These are phyloP conservation scores for Papilionanthe hybrid DNA, from an alignment of 116 monocot genomes.

Conservation along the genomic window DNA sequence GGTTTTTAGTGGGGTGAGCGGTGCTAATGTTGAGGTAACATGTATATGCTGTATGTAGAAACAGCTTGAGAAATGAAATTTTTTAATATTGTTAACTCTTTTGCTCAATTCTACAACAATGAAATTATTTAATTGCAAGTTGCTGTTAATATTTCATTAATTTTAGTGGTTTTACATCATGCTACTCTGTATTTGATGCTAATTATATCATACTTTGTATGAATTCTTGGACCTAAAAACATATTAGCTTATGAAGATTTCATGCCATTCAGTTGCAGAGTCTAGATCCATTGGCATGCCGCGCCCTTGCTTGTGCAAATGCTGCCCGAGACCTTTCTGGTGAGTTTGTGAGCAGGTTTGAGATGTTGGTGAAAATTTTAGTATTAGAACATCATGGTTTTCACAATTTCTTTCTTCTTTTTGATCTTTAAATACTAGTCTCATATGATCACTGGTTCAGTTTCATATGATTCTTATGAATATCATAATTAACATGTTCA, in stretches of 20 bases:
- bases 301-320: constrained; percentile 61
- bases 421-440: not conserved
- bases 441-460: not conserved
- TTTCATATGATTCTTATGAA: not conserved
- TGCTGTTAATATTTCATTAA: not conserved
- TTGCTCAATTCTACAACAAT: not conserved
- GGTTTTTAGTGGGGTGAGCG: constrained; percentile 42
- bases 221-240: not conserved
- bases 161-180: not conserved
- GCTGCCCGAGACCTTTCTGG: constrained; percentile 57
- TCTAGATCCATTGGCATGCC: constrained; percentile 55
- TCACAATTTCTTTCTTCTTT: not conserved
- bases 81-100: not conserved
- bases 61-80: not conserved
- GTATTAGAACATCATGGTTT: not conserved
- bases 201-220: not conserved
- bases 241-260: constrained; percentile 5
- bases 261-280: constrained; percentile 47
- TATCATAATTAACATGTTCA: not conserved
- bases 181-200: not conserved
- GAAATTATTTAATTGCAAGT: not conserved
- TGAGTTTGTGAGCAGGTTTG: constrained; percentile 18
- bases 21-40: constrained; percentile 62
- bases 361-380: not conserved
- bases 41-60: not conserved